Percentiles rank a stretch among this genome's conserved stretches.
Conservation (phyloP, 2,329 filamentous ascomycete species). For the Metarhizium anisopliae region DNA sequence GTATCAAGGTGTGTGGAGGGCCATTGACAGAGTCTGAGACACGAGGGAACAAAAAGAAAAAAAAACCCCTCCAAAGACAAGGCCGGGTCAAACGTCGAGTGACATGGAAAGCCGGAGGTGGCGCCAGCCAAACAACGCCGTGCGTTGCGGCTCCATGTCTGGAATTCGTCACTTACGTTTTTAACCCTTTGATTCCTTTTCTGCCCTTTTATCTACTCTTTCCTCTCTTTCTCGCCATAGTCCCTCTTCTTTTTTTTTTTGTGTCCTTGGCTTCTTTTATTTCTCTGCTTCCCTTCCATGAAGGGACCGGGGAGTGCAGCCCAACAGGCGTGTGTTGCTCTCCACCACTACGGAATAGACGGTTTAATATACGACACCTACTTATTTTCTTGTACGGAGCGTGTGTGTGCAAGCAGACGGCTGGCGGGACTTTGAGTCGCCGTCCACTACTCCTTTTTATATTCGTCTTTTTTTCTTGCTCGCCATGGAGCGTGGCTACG, state of each 20-base stretch:
- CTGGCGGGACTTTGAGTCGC: too few species aligned
- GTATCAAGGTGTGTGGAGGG: too few species aligned
- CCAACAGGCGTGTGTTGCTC: too few species aligned
- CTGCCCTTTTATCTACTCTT: too few species aligned
- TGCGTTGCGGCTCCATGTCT: background rate
- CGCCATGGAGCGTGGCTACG: slow-evolving; percentile 17
- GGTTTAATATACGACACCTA: too few species aligned
- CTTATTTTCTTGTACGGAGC: too few species aligned
- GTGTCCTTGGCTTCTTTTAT: background rate
- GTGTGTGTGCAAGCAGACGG: too few species aligned
- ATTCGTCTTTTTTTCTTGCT: too few species aligned
- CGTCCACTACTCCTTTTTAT: too few species aligned
- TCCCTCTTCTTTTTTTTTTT: too few species aligned
- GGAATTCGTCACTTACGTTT: background rate
- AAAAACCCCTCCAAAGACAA: background rate
- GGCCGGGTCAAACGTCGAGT: background rate
- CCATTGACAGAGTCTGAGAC: background rate
- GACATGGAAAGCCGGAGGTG: background rate
- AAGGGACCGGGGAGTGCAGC: background rate
- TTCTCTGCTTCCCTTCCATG: background rate
- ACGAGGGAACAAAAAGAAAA: background rate
- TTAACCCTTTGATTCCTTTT: background rate
- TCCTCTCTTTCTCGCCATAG: background rate
- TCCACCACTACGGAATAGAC: too few species aligned
- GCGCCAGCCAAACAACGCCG: background rate